A percentile compares a stretch with the other conserved stretches of the same genome.
Conservation (phyloP, 768 basidiomycete genomes). For the Leccinellum luteum region DNA sequence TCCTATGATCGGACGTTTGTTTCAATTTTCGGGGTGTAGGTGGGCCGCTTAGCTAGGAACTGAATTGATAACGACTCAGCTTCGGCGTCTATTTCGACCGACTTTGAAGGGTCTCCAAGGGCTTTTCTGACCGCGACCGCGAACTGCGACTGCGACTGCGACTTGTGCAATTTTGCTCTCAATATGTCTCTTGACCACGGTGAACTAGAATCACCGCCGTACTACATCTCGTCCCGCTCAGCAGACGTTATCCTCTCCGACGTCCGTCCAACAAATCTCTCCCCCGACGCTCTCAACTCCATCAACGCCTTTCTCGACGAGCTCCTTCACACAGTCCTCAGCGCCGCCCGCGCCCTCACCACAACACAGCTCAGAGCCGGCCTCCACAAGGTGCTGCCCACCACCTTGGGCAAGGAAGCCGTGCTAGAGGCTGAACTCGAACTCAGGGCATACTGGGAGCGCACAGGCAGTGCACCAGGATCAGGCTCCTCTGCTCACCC, state of each 20-base stretch:
- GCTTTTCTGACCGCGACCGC: constrained; percentile 28
- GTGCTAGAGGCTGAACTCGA: constrained; percentile 92
- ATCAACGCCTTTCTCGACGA: constrained; percentile 86
- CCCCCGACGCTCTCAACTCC: constrained; percentile 68
- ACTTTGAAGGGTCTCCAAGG: not conserved
- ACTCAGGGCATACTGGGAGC: constrained; percentile 84
- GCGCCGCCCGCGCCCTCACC: constrained; percentile 60
- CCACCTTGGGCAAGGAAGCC: constrained; percentile 86
- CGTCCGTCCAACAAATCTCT: constrained; percentile 86
- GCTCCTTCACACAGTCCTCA: constrained; percentile 71
- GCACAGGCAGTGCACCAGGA: constrained; percentile 44
- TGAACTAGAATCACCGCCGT: constrained; percentile 45
- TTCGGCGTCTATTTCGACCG: not conserved
- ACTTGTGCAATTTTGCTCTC: constrained; percentile 36
- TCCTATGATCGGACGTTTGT: not conserved
- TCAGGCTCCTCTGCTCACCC: constrained; percentile 26
- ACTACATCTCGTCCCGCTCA: constrained; percentile 78
- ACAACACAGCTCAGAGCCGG: constrained; percentile 74
- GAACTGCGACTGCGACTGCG: too few species aligned
- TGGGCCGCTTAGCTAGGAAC: not conserved
- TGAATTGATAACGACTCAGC: not conserved
- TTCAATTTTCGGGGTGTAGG: not conserved
- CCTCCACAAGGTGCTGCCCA: constrained; percentile 70
- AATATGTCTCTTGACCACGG: too few species aligned
- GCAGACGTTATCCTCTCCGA: constrained; percentile 93